Conservation (phyloP, 306 rosid species). For the Cucumis cinereus region DNA sequence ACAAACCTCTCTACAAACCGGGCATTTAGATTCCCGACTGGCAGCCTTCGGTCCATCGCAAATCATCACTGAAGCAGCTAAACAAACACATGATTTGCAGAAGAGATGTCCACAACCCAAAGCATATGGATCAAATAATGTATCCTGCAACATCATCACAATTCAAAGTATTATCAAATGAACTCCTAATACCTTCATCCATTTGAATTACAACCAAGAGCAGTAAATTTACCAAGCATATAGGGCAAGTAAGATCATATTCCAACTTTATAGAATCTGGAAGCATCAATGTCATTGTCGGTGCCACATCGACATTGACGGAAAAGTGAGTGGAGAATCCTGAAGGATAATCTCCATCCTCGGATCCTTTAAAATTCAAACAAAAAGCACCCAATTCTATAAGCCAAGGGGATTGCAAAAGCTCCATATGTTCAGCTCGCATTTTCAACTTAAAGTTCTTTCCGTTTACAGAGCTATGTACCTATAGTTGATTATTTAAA, state of each 20-base stretch:
- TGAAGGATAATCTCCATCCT: constrained; percentile 21
- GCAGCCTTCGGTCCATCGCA: constrained; percentile 75
- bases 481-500: constrained; percentile 22
- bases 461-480: constrained; percentile 68
- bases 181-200: background rate
- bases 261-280: constrained; percentile 57
- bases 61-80: constrained; percentile 68
- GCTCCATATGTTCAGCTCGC: constrained; percentile 66
- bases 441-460: constrained; percentile 58
- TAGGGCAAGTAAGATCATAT: constrained; percentile 68
- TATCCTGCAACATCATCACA: constrained; percentile 35
- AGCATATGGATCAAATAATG: constrained; percentile 70
- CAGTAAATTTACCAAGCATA: constrained; percentile 64
- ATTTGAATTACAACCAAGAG: background rate
- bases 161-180: constrained; percentile 9
- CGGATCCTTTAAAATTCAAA: constrained; percentile 42
- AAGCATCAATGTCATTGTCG: constrained; percentile 51
- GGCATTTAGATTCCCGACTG: constrained; percentile 46
- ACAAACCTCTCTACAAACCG: constrained; percentile 90
- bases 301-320: constrained; percentile 28
- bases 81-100: constrained; percentile 89
- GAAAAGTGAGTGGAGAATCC: constrained; percentile 48
- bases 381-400: constrained; percentile 84
- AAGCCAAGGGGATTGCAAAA: constrained; percentile 87
- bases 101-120: constrained; percentile 84